phyloP scores from a whole-genome alignment of 2,329 filamentous ascomycete species.

The Apiospora pterosperma region DNA sequence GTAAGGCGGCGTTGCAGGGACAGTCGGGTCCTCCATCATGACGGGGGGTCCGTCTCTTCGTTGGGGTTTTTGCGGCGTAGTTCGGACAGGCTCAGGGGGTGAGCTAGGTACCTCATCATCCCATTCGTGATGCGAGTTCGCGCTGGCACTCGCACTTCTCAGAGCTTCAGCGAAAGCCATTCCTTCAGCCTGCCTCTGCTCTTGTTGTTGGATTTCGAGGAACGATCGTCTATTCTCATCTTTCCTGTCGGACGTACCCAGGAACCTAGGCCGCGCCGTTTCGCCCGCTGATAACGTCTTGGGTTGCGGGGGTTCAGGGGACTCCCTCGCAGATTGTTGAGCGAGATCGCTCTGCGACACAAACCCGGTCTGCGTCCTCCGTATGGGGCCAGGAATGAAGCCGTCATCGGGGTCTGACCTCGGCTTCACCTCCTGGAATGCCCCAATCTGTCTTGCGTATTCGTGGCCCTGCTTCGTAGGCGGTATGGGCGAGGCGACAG shows the following conservation, averaged over 20 bases:
- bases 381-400: slow-evolving; percentile 52
- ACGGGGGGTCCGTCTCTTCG: neutral
- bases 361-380: slow-evolving; percentile 57
- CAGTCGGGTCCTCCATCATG: neutral
- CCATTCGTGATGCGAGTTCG: slow-evolving; percentile 28
- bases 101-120: slow-evolving; percentile 21
- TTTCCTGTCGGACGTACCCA: slow-evolving; percentile 33
- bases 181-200: slow-evolving; percentile 60
- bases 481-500: slow-evolving; percentile 28
- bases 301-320: slow-evolving; percentile 15
- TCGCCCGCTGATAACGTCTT: slow-evolving; percentile 28
- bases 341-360: slow-evolving; percentile 13
- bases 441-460: slow-evolving; percentile 20
- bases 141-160: slow-evolving; percentile 26
- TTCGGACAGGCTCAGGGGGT: slow-evolving; percentile 23
- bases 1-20: neutral
- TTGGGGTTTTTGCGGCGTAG: slow-evolving; percentile 12
- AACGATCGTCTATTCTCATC: slow-evolving; percentile 56
- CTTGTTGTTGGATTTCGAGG: slow-evolving; percentile 55
- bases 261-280: slow-evolving; percentile 25
- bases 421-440: slow-evolving; percentile 19
- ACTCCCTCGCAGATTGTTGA: neutral
- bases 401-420: slow-evolving; percentile 28
- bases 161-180: slow-evolving; percentile 53
- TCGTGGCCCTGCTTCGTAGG: slow-evolving; percentile 26